Base-by-base conservation (phyloP, 257 asterid species). In the Solanum lignicaule region DNA sequence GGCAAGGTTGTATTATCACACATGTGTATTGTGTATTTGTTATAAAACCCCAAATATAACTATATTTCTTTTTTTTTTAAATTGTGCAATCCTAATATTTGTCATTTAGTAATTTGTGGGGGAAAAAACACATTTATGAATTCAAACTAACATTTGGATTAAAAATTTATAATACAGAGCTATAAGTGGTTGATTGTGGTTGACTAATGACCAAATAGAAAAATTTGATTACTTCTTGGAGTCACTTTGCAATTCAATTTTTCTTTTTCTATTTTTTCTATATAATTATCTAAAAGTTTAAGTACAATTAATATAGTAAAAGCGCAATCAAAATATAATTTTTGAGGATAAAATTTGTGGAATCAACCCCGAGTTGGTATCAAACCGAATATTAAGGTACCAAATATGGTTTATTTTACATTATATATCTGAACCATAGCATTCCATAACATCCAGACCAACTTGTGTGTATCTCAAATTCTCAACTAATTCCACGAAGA, bases 1-100 rank as follows among this genome's bases (percentile, higher is more conserved):
- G 5, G 18, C 0, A 8, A 20, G 11, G 0, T 0, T 23, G 2
- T 23, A 62, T n/a, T 5, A 23, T 9, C 31, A 9, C 4, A 11
- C 3, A 9, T 23, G 15, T 62, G 1, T 0, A 46, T 7, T 58
- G 11, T 62, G 31, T 23, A 62, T 9, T 62, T 60, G 1, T 1
- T 21, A 62, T 10, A 62, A 62, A 4, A 62, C 2, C 16, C 9
- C 9, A 52, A 16, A 52, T 52, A 52, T 16, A 52, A 52, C 13
- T 65, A 65, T n/a, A 9, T n/a, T 62, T n/a, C 3, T 20, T 0
- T 7, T 36, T 6, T 38, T 38, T 38, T 38, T 7, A 7, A 38
- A n/a, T 65, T 0, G 1, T 65, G 7, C 1, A 4, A n/a, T n/a
- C 71, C 2, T 23, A n/a, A 10, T n/a, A 62, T 62, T 62, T 62